phyloP scores from a whole-genome alignment of 768 basidiomycete species.

The Russula emetica region DNA sequence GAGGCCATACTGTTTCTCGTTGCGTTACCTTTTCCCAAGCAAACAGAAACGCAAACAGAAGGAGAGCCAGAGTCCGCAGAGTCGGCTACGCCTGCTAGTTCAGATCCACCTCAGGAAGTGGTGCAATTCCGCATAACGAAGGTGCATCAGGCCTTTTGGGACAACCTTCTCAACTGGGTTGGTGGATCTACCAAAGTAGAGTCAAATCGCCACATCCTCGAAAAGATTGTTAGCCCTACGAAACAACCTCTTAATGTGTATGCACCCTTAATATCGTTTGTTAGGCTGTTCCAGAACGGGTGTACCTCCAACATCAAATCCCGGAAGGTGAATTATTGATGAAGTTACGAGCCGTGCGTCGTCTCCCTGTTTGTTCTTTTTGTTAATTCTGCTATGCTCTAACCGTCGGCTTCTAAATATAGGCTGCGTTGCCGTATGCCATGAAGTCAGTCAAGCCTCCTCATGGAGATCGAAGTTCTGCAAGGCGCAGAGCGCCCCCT shows the following conservation, averaged over 20 bases:
- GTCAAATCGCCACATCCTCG: conserved; percentile 44
- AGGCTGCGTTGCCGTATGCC: conserved; percentile 47
- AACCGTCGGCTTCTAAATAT: conserved; percentile 1
- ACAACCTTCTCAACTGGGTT: conserved; percentile 56
- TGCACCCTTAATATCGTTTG: not conserved
- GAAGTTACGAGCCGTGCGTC: conserved; percentile 56
- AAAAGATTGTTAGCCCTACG: conserved; percentile 41
- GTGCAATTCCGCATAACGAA: conserved; percentile 48
- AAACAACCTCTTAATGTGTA: not conserved
- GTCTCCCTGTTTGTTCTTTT: not conserved
- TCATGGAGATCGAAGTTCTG: conserved; percentile 35
- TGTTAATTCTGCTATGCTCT: not conserved
- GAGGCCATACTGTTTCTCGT: conserved; percentile 42
- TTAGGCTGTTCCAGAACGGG: conserved; percentile 43
- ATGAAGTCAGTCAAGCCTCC: conserved; percentile 59
- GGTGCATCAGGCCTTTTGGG: conserved; percentile 49
- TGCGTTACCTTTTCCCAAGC: conserved; percentile 43
- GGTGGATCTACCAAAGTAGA: conserved; percentile 53
- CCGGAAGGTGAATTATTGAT: conserved; percentile 51
- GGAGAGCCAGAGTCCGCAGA: conserved; percentile 22
- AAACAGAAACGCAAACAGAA: conserved; percentile 15
- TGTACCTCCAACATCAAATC: conserved; percentile 55
- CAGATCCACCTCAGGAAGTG: conserved; percentile 35
- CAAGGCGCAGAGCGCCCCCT: conserved; percentile 37
- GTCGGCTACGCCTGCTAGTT: conserved; percentile 2